Conservation (phyloP, 2,329 filamentous ascomycete genomes). For the Balansia obtecta region DNA sequence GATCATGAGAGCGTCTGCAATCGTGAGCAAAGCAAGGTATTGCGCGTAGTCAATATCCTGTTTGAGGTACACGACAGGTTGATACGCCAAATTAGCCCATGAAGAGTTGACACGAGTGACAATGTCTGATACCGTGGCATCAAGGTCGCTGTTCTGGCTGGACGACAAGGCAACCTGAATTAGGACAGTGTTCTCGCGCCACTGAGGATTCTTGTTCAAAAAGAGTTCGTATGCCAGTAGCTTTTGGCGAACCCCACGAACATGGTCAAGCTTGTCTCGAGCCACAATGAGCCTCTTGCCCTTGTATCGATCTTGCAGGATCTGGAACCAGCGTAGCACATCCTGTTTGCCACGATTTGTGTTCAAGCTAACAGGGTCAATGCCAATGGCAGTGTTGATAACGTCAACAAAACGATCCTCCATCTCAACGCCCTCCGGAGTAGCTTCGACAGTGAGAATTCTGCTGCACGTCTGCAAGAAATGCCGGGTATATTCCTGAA, state of each 20-base stretch:
- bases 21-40: slow-evolving; percentile 81
- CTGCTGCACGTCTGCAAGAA: slow-evolving; percentile 94
- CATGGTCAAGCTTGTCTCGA: slow-evolving; percentile 85
- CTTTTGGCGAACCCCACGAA: slow-evolving; percentile 88
- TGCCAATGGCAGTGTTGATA: slow-evolving; percentile 74
- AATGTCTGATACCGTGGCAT: slow-evolving; percentile 83
- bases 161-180: slow-evolving; percentile 91
- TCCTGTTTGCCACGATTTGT: slow-evolving; percentile 58
- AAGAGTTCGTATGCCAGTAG: slow-evolving; percentile 86
- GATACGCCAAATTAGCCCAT: slow-evolving; percentile 82
- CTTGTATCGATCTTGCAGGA: slow-evolving; percentile 71
- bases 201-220: slow-evolving; percentile 84
- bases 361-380: slow-evolving; percentile 68
- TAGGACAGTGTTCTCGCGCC: slow-evolving; percentile 75
- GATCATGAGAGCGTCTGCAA: slow-evolving; percentile 87
- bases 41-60: slow-evolving; percentile 90
- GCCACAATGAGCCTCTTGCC: slow-evolving; percentile 87
- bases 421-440: slow-evolving; percentile 74
- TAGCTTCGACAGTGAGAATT: slow-evolving; percentile 79
- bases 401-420: slow-evolving; percentile 92
- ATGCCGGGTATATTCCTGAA: slow-evolving; percentile 82
- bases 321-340: slow-evolving; percentile 66
- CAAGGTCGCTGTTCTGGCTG: slow-evolving; percentile 76
- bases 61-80: slow-evolving; percentile 85
- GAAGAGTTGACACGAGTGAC: slow-evolving; percentile 87